phyloP scores from a whole-genome alignment of 768 basidiomycete genomes.

The Dioszegia aurantiaca region DNA sequence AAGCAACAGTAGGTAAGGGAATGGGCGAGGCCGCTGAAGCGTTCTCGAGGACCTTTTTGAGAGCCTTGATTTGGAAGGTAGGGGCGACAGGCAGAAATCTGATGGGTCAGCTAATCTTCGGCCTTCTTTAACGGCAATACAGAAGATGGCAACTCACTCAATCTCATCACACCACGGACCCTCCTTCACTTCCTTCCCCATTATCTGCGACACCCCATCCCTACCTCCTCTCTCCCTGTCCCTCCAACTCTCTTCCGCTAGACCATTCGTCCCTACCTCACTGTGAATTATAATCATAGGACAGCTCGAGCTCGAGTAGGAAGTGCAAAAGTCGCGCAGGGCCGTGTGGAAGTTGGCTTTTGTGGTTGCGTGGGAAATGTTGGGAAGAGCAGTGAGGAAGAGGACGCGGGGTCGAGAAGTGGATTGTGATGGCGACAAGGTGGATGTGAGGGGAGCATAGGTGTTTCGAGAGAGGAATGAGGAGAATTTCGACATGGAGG shows the following conservation, averaged over 20 bases:
- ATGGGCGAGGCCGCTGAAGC: slow-evolving; percentile 25
- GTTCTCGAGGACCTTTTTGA: slow-evolving; percentile 60
- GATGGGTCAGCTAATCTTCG: slow-evolving; percentile 5
- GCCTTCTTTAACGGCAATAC: too few species aligned
- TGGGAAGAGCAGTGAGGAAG: slow-evolving; percentile 86
- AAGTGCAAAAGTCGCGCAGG: slow-evolving; percentile 60
- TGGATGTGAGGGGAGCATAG: slow-evolving; percentile 37
- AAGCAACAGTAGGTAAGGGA: slow-evolving; percentile 60
- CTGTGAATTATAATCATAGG: slow-evolving; percentile 82
- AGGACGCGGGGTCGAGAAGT: slow-evolving; percentile 60
- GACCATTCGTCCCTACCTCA: slow-evolving; percentile 75
- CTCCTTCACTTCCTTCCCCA: slow-evolving; percentile 67
- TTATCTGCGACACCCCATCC: slow-evolving; percentile 60
- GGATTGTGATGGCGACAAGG: slow-evolving; percentile 10
- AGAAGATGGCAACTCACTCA: slow-evolving; percentile 57
- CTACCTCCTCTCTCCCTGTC: slow-evolving; percentile 57
- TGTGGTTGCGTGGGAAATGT: slow-evolving; percentile 71
- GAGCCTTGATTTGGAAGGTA: slow-evolving; percentile 75
- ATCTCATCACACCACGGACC: slow-evolving; percentile 77
- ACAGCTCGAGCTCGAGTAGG: slow-evolving; percentile 46
- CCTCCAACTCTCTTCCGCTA: slow-evolving; percentile 57
- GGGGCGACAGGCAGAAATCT: slow-evolving; percentile 92
- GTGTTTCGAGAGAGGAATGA: slow-evolving; percentile 64
- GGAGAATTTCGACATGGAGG: slow-evolving; percentile 63
- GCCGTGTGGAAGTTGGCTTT: slow-evolving; percentile 70